phyloP scores from a whole-genome alignment of 306 rosid species.

The Vigna mungo region DNA sequence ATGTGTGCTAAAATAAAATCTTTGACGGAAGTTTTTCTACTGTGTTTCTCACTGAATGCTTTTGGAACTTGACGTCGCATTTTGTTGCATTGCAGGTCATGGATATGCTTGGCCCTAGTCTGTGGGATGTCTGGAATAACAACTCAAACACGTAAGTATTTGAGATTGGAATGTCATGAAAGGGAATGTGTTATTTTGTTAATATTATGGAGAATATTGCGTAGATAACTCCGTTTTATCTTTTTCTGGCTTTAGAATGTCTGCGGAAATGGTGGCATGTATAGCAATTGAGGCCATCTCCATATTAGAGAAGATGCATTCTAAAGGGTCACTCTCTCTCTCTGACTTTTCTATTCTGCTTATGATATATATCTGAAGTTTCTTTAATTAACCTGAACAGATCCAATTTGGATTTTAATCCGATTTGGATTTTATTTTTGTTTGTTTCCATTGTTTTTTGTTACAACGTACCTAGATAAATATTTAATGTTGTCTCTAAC shows the following conservation, averaged over 20 bases:
- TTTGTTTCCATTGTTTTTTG: not conserved
- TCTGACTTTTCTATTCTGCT: not conserved
- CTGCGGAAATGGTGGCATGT: constrained; percentile 93
- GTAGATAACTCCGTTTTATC: constrained; percentile 1
- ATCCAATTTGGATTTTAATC: not conserved
- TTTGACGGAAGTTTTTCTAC: not conserved
- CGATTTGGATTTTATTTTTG: not conserved
- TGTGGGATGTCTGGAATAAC: constrained; percentile 95
- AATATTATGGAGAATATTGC: constrained; percentile 1
- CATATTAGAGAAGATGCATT: constrained; percentile 91
- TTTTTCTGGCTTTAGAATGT: constrained; percentile 62
- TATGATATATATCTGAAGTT: not conserved
- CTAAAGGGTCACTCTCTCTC: constrained; percentile 62
- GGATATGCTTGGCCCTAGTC: constrained; percentile 95
- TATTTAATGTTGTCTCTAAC: not conserved
- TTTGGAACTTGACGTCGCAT: constrained; percentile 1
- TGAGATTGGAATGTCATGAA: constrained; percentile 3
- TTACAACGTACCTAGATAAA: not conserved
- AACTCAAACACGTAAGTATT: constrained; percentile 71
- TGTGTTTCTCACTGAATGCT: constrained; percentile 6
- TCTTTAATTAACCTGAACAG: not conserved
- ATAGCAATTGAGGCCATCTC: constrained; percentile 95
- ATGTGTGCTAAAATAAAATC: constrained; percentile 34
- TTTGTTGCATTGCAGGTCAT: constrained; percentile 63
- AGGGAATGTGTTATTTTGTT: not conserved